Evolutionary conservation across 2,329 filamentous ascomycete species (phyloP).

Genomic region (Fusarium sp.): DNA sequence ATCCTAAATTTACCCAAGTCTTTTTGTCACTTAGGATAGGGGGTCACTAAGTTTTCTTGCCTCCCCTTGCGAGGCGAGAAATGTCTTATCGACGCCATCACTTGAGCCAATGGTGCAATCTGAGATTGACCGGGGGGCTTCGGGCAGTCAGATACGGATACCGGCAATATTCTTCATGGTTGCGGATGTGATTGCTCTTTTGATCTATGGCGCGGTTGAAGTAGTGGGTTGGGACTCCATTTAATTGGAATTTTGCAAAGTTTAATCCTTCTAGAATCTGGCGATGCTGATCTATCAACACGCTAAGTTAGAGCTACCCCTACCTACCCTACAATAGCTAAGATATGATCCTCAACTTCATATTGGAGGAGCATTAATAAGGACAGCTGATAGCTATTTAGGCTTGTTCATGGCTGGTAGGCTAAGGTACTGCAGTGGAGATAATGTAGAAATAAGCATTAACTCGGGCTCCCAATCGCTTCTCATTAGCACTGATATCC

Average conservation of each 20-base stretch:
- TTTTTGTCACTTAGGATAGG: not conserved
- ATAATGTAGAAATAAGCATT: not conserved
- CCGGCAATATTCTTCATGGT: conserved; percentile 4
- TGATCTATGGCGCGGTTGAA: conserved; percentile 25
- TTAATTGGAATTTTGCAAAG: conserved; percentile 29
- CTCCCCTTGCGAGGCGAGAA: not conserved
- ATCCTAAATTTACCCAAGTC: not conserved
- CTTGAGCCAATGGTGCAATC: conserved; percentile 27
- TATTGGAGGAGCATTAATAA: not conserved
- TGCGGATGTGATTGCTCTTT: conserved; percentile 30
- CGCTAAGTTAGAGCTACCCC: not conserved
- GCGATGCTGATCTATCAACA: not conserved
- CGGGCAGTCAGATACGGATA: conserved; percentile 6
- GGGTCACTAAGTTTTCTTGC: not conserved
- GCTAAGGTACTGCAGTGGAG: not conserved
- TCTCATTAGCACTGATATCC: not conserved
- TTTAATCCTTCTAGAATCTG: conserved; percentile 10
- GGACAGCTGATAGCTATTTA: not conserved
- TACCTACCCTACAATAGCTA: not conserved
- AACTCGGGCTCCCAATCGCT: not conserved
- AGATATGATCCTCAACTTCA: not conserved
- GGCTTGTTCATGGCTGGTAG: not conserved
- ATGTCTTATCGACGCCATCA: conserved; percentile 30
- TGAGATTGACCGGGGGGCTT: conserved; percentile 8
- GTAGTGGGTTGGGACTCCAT: conserved; percentile 20